These are phyloP conservation scores for Aureobasidium zeae DNA, from an alignment of 2,329 filamentous ascomycete species.

Conservation along the genomic window DNA sequence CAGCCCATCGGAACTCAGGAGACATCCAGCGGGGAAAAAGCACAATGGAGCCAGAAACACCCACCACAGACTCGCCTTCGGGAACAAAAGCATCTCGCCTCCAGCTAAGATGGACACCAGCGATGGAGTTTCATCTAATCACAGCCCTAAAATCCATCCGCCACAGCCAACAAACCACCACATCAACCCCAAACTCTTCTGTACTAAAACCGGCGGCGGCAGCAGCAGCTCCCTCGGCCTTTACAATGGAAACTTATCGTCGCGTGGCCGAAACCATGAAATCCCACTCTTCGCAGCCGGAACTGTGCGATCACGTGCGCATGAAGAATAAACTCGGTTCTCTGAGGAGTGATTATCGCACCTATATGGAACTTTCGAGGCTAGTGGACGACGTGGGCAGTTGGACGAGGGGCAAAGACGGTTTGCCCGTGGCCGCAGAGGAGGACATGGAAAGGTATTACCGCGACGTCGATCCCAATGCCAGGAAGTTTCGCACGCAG, in stretches of 20 bases:
- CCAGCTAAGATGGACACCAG: constrained; percentile 11
- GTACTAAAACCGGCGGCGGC: too few species aligned
- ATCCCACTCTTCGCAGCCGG: neutral
- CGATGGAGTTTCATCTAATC: too few species aligned
- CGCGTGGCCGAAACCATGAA: constrained; percentile 11
- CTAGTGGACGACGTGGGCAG: too few species aligned
- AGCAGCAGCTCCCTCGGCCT: constrained; percentile 4
- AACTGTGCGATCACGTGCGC: neutral
- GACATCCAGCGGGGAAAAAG: too few species aligned
- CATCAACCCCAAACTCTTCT: too few species aligned
- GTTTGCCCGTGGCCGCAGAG: too few species aligned
- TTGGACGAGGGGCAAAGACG: too few species aligned
- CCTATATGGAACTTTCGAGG: neutral
- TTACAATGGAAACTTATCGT: constrained; percentile 5
- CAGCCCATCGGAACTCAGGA: too few species aligned
- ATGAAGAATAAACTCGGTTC: constrained; percentile 10
- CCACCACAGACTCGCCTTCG: neutral
- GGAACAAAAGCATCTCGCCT: neutral
- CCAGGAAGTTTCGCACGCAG: neutral
- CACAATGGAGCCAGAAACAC: neutral
- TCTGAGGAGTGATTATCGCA: constrained; percentile 4
- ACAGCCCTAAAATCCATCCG: too few species aligned
- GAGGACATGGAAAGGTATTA: neutral
- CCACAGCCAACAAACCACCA: too few species aligned
- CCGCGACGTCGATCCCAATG: constrained; percentile 1